phyloP scores from a whole-genome alignment of 768 basidiomycete genomes.

The Sarcomyxa edulis region DNA sequence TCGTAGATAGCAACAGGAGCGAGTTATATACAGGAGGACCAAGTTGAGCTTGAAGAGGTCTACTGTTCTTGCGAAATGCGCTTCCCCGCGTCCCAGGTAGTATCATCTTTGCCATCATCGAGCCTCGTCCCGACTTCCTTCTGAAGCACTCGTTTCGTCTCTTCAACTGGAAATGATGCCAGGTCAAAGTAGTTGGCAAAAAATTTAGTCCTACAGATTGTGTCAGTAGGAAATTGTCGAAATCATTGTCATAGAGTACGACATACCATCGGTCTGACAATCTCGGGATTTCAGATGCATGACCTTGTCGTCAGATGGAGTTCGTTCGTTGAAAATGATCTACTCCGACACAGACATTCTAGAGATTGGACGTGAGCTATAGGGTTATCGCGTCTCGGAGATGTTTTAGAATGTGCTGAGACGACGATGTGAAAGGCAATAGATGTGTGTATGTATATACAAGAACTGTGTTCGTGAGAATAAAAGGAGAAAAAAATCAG shows the following conservation, averaged over 20 bases:
- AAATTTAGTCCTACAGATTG: conserved; percentile 61
- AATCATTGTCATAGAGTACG: background rate
- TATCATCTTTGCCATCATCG: conserved; percentile 19
- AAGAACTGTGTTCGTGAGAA: too few species aligned
- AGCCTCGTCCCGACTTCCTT: conserved; percentile 32
- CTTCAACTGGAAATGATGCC: conserved; percentile 55
- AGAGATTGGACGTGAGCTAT: too few species aligned
- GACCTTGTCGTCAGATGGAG: conserved; percentile 86
- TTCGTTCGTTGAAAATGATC: conserved; percentile 90
- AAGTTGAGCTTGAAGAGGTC: too few species aligned
- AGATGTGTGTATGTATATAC: too few species aligned
- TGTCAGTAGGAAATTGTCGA: conserved; percentile 2
- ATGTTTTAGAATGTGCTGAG: too few species aligned
- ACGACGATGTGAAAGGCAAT: too few species aligned
- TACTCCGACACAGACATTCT: too few species aligned
- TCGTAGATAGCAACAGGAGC: too few species aligned
- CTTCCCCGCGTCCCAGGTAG: conserved; percentile 26
- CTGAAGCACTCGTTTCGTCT: conserved; percentile 61
- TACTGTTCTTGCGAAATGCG: conserved; percentile 20
- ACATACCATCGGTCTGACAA: conserved; percentile 74
- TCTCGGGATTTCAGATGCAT: conserved; percentile 88
- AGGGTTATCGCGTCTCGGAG: too few species aligned
- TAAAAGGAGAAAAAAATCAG: too few species aligned
- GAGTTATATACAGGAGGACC: too few species aligned
- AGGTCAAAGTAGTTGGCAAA: conserved; percentile 68